Conservation (phyloP, 768 basidiomycete species). For the Pulveroboletus sp. region DNA sequence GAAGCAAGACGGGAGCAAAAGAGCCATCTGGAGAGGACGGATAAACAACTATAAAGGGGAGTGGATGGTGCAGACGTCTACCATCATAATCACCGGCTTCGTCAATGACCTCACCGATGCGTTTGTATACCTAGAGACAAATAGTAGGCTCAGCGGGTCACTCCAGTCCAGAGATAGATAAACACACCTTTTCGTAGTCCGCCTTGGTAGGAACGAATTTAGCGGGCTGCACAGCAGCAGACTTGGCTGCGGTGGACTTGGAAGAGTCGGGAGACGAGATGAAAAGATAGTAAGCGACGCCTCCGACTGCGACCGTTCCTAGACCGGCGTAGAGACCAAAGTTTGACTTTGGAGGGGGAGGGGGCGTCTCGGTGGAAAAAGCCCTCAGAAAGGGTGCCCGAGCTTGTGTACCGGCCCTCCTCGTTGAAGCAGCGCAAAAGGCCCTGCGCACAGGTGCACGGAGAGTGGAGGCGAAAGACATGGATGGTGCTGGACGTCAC, state of each 20-base stretch:
- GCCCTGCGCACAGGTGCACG: conserved; percentile 48
- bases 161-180: not conserved
- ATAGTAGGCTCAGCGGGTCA: not conserved
- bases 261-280: conserved; percentile 42
- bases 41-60: not conserved
- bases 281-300: conserved; percentile 61
- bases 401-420: conserved; percentile 28
- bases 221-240: conserved; percentile 54
- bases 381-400: conserved; percentile 46
- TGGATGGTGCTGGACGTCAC: conserved; percentile 24
- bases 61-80: conserved; percentile 26
- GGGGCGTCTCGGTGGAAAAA: conserved; percentile 51
- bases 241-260: conserved; percentile 51
- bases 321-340: conserved; percentile 55
- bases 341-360: conserved; percentile 47
- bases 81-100: conserved; percentile 78
- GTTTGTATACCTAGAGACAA: conserved; percentile 75
- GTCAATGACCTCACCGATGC: conserved; percentile 72
- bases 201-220: conserved; percentile 74
- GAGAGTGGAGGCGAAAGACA: conserved; percentile 51
- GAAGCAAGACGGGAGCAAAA: conserved; percentile 80
- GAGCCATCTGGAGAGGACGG: conserved; percentile 60
- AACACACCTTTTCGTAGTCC: conserved; percentile 81
- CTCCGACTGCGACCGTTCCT: conserved; percentile 56
- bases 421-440: conserved; percentile 27